These are phyloP conservation scores for Warburgia ugandensis DNA, from an alignment of 164 flowering plant genomes.

Conservation along the genomic window DNA sequence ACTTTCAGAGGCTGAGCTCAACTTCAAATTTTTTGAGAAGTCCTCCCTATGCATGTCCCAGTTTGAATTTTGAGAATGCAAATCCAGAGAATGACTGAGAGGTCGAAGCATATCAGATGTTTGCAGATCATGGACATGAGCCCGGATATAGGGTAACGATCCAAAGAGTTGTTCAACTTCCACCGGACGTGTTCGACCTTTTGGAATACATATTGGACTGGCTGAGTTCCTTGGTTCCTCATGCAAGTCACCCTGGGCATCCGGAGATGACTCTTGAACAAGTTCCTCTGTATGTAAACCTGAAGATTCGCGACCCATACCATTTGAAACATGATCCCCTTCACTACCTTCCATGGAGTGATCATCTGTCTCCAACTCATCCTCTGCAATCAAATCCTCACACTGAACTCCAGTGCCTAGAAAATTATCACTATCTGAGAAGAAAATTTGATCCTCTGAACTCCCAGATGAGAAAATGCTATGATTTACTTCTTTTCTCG, in stretches of 20 bases:
- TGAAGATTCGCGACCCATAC: slow-evolving; percentile 11
- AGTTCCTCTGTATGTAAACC: slow-evolving; percentile 19
- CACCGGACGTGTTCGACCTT: slow-evolving; percentile 12
- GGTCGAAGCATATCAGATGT: slow-evolving; percentile 20
- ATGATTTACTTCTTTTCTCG: slow-evolving; percentile 5
- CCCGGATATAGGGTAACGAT: slow-evolving; percentile 54
- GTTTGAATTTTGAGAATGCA: slow-evolving; percentile 24
- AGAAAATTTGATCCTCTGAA: slow-evolving; percentile 42
- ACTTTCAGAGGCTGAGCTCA: slow-evolving; percentile 18
- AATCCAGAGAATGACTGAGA: slow-evolving; percentile 48
- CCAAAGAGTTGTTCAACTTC: slow-evolving; percentile 22
- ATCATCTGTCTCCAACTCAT: slow-evolving; percentile 17
- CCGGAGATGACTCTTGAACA: slow-evolving; percentile 16
- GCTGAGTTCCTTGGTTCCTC: slow-evolving; percentile 23
- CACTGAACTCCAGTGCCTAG: slow-evolving; percentile 9
- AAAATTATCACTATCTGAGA: slow-evolving; percentile 38
- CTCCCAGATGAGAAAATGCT: slow-evolving; percentile 13
- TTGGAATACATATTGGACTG: slow-evolving; percentile 33
- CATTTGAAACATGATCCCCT: slow-evolving; percentile 15
- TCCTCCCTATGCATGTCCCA: slow-evolving; percentile 18
- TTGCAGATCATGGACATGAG: slow-evolving; percentile 19
- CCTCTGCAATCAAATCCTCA: slow-evolving; percentile 15
- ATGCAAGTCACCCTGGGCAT: slow-evolving; percentile 15
- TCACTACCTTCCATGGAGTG: slow-evolving; percentile 15
- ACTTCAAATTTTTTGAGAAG: slow-evolving; percentile 14